Evolutionary conservation across 2,329 filamentous ascomycete species (phyloP), one percentile per base, ranked within the genome.

Genomic region (Hawksworthiomyces lignivorus): DNA sequence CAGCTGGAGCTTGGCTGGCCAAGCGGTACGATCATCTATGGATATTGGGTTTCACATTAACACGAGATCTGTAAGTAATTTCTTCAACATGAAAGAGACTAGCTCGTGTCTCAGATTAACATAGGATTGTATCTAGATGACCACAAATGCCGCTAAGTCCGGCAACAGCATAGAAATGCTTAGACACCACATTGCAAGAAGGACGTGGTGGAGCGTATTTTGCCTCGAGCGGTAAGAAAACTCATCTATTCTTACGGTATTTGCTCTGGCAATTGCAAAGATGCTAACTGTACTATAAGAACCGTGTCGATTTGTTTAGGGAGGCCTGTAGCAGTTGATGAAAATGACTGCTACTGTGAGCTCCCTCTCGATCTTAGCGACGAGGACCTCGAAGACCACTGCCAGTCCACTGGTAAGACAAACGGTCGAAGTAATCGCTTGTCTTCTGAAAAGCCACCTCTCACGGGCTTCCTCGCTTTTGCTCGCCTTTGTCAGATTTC

Each of bases 181-280:
- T 4, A 41, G 40, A 15, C 29, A 38, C 18, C 48, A 55, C 40
- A 47, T 57, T 18, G 54, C 52, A 2, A 44, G 54, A 5, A 49
- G 56, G 10, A 43, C 53, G n/a, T 58, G 56, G 56, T 58, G 56
- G 56, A 53, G 52, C 17, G 45, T 57, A 5, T 57, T 55, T 29
- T 50, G 49, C 26, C 48, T 57, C 2, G 56, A 58, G 21, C 46
- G 54, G 55, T 56, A 49, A 3, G 19, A 2, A 9, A 8, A 15
- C 21, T 19, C 2, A 14, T 17, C n/a, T 39, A 7, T 32, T 7
- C 9, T 24, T 12, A 22, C 15, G 11, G 6, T 18, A 21, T 19
- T 30, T 10, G 9, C 26, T 7, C 21, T 28, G 21, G 12, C 24
- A 6, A n/a, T 14, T 15, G 18, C 10, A 14, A 21, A 57, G 55